phyloP scores from a whole-genome alignment of 768 basidiomycete genomes.

The Boletus sensibilis region DNA sequence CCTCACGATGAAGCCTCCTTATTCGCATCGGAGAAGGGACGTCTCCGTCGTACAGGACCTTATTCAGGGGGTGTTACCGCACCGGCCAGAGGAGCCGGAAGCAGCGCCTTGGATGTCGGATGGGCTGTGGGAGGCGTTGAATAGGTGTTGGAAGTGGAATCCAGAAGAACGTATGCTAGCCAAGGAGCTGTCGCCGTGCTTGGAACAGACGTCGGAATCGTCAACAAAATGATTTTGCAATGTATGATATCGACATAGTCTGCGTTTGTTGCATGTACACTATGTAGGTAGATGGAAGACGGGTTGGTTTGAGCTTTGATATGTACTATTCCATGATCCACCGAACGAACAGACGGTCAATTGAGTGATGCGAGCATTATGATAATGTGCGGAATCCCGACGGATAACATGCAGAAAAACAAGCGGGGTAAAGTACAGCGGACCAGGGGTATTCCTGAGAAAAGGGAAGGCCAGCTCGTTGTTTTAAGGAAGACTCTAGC shows the following conservation, averaged over 20 bases:
- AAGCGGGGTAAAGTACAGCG: slow-evolving; percentile 42
- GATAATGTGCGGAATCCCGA: slow-evolving; percentile 36
- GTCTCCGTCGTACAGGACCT: slow-evolving; percentile 50
- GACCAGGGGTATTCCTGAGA: slow-evolving; percentile 39
- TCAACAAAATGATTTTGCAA: neutral
- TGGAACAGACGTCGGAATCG: slow-evolving; percentile 12
- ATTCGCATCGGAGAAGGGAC: slow-evolving; percentile 48
- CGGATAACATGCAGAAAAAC: slow-evolving; percentile 38
- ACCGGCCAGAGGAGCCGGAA: slow-evolving; percentile 38
- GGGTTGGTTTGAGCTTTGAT: neutral
- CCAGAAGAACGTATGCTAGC: slow-evolving; percentile 42
- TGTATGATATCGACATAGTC: neutral
- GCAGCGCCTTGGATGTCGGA: slow-evolving; percentile 44
- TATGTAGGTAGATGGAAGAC: neutral
- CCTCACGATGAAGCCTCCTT: slow-evolving; percentile 51
- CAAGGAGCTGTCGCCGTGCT: slow-evolving; percentile 29
- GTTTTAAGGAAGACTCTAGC: slow-evolving; percentile 27
- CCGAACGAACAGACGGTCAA: slow-evolving; percentile 18
- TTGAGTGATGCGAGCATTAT: slow-evolving; percentile 39
- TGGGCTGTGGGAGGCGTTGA: slow-evolving; percentile 46
- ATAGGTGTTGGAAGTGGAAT: slow-evolving; percentile 45
- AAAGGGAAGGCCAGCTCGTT: slow-evolving; percentile 38
- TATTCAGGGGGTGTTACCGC: slow-evolving; percentile 39
- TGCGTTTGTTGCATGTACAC: slow-evolving; percentile 1
- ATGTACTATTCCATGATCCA: slow-evolving; percentile 4